Conservation (phyloP, 495 filamentous ascomycete species). For the Penicillium steckii region DNA sequence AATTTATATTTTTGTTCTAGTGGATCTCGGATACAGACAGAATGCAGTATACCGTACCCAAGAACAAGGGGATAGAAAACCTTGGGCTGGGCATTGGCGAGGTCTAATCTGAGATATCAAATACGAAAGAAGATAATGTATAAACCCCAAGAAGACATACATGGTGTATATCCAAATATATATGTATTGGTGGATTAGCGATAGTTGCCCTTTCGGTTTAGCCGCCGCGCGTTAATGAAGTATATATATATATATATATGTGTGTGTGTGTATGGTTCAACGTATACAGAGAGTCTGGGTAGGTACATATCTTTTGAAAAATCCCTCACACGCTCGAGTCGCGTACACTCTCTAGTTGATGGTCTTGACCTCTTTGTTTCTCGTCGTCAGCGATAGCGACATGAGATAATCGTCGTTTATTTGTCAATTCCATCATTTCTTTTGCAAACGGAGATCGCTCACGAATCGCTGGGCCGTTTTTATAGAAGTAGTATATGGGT, state of each 20-base stretch:
- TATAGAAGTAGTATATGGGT: constrained; percentile 50
- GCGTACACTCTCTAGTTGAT: too few species aligned
- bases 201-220: background rate
- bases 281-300: too few species aligned
- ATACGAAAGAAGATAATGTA: background rate
- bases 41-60: too few species aligned
- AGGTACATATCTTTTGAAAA: too few species aligned
- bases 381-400: too few species aligned
- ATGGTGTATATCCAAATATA: background rate
- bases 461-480: constrained; percentile 45
- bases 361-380: too few species aligned
- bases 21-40: too few species aligned
- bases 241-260: background rate
- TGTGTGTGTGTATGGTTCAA: too few species aligned
- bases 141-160: background rate
- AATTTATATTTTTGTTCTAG: background rate
- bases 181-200: background rate
- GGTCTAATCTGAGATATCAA: background rate
- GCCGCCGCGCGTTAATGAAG: background rate
- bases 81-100: background rate
- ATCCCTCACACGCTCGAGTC: too few species aligned
- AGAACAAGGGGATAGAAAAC: background rate
- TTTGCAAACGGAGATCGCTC: too few species aligned
- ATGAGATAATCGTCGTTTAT: too few species aligned
- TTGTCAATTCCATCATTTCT: too few species aligned